These are phyloP conservation scores for Peronospora belbahrii DNA, from an alignment of 352 stramenopile species.

Conservation along the genomic window DNA sequence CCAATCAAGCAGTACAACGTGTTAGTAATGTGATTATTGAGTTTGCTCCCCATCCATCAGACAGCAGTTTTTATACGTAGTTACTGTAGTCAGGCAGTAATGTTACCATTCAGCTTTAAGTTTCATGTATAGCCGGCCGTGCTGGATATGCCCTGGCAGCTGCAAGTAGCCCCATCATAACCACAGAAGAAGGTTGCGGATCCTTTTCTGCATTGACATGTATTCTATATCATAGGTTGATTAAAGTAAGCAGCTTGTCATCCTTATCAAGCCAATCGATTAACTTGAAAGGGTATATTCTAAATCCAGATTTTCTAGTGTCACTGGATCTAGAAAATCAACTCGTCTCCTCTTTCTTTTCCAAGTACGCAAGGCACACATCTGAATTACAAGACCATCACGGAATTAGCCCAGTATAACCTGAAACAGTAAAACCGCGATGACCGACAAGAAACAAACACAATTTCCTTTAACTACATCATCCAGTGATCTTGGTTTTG, in stretches of 20 bases:
- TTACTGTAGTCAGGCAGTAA: background rate
- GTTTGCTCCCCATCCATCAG: too few relatives aligned
- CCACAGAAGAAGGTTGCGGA: constrained; percentile 16
- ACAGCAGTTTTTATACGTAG: background rate
- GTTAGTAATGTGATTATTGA: background rate
- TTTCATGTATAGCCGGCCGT: background rate
- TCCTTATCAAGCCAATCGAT: background rate
- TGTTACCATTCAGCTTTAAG: background rate
- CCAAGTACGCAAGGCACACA: background rate
- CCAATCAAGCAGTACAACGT: background rate
- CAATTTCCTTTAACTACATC: constrained; percentile 17
- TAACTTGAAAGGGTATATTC: constrained; percentile 6
- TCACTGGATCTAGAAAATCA: constrained; percentile 13
- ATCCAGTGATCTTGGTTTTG: constrained; percentile 13
- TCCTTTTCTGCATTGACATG: constrained; percentile 7
- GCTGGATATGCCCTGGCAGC: constrained; percentile 3
- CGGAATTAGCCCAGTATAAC: background rate
- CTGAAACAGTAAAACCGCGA: constrained; percentile 8
- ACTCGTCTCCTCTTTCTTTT: constrained; percentile 2
- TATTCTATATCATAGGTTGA: background rate
- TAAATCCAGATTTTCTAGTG: background rate
- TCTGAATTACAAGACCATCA: too few relatives aligned
- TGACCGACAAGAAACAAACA: constrained; percentile 23
- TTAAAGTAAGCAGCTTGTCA: background rate
- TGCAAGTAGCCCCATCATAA: background rate